phyloP scores from a whole-genome alignment of 257 asterid species.

The Dorcoceras hygrometricum region DNA sequence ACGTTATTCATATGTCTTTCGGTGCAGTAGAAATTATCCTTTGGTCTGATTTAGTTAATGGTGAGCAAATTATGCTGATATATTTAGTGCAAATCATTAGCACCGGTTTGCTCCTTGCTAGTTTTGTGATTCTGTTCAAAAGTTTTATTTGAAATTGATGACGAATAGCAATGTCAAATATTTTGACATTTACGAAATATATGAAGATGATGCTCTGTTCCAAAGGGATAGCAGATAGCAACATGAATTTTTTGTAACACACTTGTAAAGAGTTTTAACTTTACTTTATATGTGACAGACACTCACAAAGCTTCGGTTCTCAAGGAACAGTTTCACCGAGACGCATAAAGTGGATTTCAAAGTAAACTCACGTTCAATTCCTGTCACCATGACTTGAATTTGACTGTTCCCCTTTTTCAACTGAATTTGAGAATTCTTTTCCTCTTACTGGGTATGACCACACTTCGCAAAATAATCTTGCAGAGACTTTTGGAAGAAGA shows the following conservation, averaged over 20 bases:
- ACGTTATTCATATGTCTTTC: background rate
- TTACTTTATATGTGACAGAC: conserved; percentile 45
- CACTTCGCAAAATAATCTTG: conserved; percentile 19
- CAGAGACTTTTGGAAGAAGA: conserved; percentile 89
- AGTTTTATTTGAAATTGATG: background rate
- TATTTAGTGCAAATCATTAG: background rate
- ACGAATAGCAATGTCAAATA: background rate
- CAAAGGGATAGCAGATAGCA: background rate
- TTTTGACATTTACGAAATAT: background rate
- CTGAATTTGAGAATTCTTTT: background rate
- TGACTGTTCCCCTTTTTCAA: background rate
- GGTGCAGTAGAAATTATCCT: background rate
- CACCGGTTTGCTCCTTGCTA: background rate
- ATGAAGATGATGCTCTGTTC: background rate
- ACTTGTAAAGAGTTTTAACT: conserved; percentile 10
- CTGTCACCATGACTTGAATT: background rate
- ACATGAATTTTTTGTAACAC: background rate
- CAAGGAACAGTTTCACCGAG: conserved; percentile 64
- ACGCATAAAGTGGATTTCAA: conserved; percentile 69
- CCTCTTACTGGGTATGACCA: conserved; percentile 18
- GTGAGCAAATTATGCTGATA: background rate
- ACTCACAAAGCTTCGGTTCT: conserved; percentile 91
- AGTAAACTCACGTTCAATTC: conserved; percentile 35
- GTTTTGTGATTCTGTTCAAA: conserved; percentile 1
- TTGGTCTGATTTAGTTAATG: background rate